Evolutionary conservation across 192 early-diverging fungal genomes (phyloP).

Genomic region (Coemansia asiatica): DNA sequence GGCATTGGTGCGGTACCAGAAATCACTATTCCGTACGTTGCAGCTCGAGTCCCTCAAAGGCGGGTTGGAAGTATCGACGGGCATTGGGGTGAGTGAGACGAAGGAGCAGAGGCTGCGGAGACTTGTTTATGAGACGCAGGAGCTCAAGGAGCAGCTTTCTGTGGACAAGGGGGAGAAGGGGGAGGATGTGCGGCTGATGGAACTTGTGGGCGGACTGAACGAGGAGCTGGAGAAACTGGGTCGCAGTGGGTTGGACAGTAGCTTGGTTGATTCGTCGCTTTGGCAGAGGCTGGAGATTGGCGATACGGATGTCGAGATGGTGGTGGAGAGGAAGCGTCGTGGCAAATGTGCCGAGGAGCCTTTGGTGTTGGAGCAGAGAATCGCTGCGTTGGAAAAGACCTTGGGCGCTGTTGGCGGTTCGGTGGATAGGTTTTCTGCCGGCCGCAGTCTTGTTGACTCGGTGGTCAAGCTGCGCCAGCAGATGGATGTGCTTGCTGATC

Average conservation of each 20-base stretch:
- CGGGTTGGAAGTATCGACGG: conserved; percentile 6
- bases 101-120: conserved; percentile 72
- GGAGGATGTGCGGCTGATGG: conserved; percentile 35
- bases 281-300: conserved; percentile 19
- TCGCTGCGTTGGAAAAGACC: conserved; percentile 29
- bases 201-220: conserved; percentile 31
- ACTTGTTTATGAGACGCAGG: conserved; percentile 80
- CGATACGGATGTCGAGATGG: neutral
- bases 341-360: neutral
- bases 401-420: conserved; percentile 17
- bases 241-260: neutral
- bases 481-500: conserved; percentile 41
- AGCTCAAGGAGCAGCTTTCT: conserved; percentile 67
- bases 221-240: conserved; percentile 40
- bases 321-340: neutral
- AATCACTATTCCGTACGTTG: conserved; percentile 39
- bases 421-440: conserved; percentile 8
- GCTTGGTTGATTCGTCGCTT: conserved; percentile 10
- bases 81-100: conserved; percentile 62
- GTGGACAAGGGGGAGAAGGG: neutral
- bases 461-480: conserved; percentile 55
- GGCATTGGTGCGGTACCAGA: conserved; percentile 37
- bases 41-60: conserved; percentile 36
- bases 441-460: conserved; percentile 68
- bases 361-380: conserved; percentile 32